These are phyloP conservation scores for Graphiopsis chlorocephala DNA, from an alignment of 2,329 filamentous ascomycete genomes.

Conservation along the genomic window DNA sequence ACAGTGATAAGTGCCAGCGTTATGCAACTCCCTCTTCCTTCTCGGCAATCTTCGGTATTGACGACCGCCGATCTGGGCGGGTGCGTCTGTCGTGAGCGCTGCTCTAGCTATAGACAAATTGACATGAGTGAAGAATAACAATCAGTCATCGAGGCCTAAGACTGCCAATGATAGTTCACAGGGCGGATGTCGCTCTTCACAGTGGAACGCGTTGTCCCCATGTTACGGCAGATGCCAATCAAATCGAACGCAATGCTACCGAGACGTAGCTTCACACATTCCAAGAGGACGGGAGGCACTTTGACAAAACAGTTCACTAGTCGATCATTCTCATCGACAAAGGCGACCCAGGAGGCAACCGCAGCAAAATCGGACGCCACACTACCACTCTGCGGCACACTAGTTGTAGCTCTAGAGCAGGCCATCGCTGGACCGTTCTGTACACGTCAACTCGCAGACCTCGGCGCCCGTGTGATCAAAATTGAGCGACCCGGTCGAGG, in stretches of 20 bases:
- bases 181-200: background rate
- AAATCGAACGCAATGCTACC: background rate
- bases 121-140: background rate
- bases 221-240: background rate
- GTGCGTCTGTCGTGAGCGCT: background rate
- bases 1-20: background rate
- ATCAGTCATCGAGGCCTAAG: background rate
- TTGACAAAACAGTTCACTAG: background rate
- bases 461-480: constrained; percentile 56
- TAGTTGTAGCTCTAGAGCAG: constrained; percentile 54
- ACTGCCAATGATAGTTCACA: background rate
- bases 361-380: background rate
- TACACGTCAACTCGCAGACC: constrained; percentile 54
- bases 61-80: background rate
- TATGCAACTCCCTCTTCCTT: background rate
- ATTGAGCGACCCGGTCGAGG: constrained; percentile 52
- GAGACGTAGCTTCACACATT: background rate
- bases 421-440: constrained; percentile 56
- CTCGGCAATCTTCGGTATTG: constrained; percentile 3
- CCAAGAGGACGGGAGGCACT: background rate
- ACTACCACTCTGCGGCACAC: constrained; percentile 44
- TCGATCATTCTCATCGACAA: background rate
- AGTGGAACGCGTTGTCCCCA: background rate
- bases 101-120: background rate
- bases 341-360: background rate